Conservation (phyloP, 169 alveolate genomes). For the Plasmodium gaboni region DNA sequence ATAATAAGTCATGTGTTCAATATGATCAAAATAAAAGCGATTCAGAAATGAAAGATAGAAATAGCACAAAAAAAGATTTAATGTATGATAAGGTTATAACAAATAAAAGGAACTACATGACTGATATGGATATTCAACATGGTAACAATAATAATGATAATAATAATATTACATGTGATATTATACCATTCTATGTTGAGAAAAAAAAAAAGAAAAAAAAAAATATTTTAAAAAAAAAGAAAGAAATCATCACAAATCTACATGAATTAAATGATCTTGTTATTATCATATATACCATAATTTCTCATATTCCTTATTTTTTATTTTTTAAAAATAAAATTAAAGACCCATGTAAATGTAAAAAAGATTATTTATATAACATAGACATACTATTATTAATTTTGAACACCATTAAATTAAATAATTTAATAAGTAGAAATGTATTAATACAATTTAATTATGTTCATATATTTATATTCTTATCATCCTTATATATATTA, state of each 20-base stretch:
- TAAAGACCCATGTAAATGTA: conserved; percentile 32
- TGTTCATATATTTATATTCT: conserved; percentile 51
- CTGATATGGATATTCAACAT: no score
- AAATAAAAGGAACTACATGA: background rate
- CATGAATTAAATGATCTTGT: conserved; percentile 59
- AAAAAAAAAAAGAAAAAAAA: conserved; percentile 17
- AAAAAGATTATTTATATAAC: conserved; percentile 33
- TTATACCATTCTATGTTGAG: background rate
- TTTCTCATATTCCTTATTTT: conserved; percentile 70
- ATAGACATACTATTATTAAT: conserved; percentile 43
- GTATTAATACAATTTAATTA: conserved; percentile 54
- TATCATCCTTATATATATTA: conserved; percentile 48
- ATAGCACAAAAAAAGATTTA: background rate
- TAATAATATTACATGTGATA: background rate
- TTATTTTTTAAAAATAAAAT: conserved; percentile 73
- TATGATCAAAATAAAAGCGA: no score
- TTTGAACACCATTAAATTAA: conserved; percentile 42
- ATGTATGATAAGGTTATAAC: background rate
- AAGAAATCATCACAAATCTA: conserved; percentile 24
- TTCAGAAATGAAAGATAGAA: no score
- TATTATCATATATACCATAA: conserved; percentile 47
- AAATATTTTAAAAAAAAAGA: conserved; percentile 10
- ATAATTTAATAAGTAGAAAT: conserved; percentile 26
- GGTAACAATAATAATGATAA: background rate
- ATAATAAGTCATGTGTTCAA: no score